A percentile compares a stretch with the other conserved stretches of the same genome.
phyloP scores from a whole-genome alignment of 345 rosid species.

The Arabidopsis thaliana region DNA sequence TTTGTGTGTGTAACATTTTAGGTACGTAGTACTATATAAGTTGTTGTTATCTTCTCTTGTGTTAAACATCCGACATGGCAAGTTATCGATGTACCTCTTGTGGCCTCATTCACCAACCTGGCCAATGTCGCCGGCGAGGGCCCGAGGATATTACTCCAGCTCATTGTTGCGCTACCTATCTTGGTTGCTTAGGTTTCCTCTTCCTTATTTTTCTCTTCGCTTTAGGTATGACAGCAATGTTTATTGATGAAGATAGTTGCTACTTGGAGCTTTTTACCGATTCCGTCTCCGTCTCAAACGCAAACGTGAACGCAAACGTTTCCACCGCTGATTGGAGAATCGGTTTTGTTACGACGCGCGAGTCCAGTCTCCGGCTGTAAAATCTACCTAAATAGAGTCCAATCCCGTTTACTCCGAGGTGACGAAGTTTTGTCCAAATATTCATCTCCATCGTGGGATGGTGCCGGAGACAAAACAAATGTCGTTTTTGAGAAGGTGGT shows the following conservation, averaged over 20 bases:
- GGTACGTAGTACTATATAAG: too few species aligned
- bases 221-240: background rate
- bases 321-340: conserved; percentile 28
- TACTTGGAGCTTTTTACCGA: conserved; percentile 28
- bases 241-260: background rate
- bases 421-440: conserved; percentile 16
- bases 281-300: conserved; percentile 30
- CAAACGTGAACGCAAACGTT: conserved; percentile 15
- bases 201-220: background rate
- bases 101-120: conserved; percentile 10
- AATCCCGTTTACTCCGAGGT: conserved; percentile 26
- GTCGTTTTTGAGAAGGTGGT: conserved; percentile 9
- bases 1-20: too few species aligned
- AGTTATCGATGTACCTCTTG: conserved; percentile 11
- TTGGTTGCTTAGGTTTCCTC: background rate
- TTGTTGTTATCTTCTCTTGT: background rate
- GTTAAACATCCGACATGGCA: conserved; percentile 3
- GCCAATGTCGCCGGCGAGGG: background rate
- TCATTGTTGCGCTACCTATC: background rate
- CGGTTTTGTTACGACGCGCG: conserved; percentile 6
- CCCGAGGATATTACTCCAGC: background rate
- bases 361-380: conserved; percentile 28
- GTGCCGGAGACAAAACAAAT: background rate
- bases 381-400: background rate
- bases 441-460: background rate